Evolutionary conservation across 148 eudicot species (phyloP).

Genomic region (Pharnaceum exiguum): DNA sequence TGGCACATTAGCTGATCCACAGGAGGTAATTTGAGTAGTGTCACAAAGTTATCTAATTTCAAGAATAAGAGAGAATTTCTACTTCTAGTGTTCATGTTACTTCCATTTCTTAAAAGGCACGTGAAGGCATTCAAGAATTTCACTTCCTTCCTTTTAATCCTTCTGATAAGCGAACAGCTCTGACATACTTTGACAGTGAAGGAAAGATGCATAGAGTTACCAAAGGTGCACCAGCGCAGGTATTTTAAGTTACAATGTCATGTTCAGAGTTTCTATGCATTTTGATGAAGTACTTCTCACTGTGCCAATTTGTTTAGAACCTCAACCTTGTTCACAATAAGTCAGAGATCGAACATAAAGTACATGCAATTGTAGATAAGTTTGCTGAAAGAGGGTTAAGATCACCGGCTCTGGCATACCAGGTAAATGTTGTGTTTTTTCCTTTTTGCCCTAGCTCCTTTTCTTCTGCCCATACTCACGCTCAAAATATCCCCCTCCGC

Average conservation of each 20-base stretch:
- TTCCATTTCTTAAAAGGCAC: slow-evolving; percentile 31
- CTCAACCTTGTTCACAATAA: slow-evolving; percentile 45
- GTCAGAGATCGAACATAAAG: slow-evolving; percentile 44
- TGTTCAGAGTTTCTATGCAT: not conserved
- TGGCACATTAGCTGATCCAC: slow-evolving; percentile 45
- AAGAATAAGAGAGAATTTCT: not conserved
- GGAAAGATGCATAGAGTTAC: slow-evolving; percentile 49
- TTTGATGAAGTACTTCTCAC: not conserved
- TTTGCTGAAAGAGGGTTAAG: slow-evolving; percentile 55
- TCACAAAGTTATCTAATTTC: too few relatives aligned
- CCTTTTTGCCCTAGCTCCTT: too few relatives aligned
- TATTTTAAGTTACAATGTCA: not conserved
- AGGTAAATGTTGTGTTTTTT: too few relatives aligned
- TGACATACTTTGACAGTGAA: slow-evolving; percentile 43
- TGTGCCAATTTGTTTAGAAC: slow-evolving; percentile 22
- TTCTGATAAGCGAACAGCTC: slow-evolving; percentile 52
- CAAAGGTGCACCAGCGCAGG: slow-evolving; percentile 57
- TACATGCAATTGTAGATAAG: slow-evolving; percentile 47
- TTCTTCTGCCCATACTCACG: too few relatives aligned
- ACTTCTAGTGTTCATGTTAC: not conserved
- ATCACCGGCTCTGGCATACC: slow-evolving; percentile 57
- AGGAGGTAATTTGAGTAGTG: slow-evolving; percentile 24
- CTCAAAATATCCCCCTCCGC: too few relatives aligned
- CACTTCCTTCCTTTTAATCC: slow-evolving; percentile 63
- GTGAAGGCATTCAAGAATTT: slow-evolving; percentile 48